phyloP scores from a whole-genome alignment of 805 yeast genomes.

The Ascoidea asiatica region DNA sequence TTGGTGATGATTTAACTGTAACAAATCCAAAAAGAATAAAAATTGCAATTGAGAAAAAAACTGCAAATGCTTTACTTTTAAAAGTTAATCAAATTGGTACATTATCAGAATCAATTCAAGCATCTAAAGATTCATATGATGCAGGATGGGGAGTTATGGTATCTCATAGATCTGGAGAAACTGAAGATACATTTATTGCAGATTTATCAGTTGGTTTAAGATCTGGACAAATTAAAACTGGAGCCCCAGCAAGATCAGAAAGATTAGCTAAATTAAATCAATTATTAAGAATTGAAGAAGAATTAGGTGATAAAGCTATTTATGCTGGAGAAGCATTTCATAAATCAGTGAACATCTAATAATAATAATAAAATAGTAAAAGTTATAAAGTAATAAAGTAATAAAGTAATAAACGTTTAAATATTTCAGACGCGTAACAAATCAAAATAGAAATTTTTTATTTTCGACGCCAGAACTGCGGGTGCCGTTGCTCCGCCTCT shows the following conservation, averaged over 20 bases:
- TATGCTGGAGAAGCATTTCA: slow-evolving; percentile 93
- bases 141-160: slow-evolving; percentile 99
- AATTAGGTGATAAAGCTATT: slow-evolving; percentile 93
- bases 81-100: slow-evolving; percentile 99
- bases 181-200: slow-evolving; percentile 97
- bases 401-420: no score
- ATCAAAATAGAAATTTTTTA: no score
- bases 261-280: slow-evolving; percentile 99
- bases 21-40: slow-evolving; percentile 93
- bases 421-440: no score
- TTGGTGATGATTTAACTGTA: slow-evolving; percentile 97
- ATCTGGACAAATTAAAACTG: slow-evolving; percentile 98
- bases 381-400: no score
- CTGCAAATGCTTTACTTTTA: slow-evolving; percentile 86
- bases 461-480: no score
- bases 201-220: slow-evolving; percentile 96
- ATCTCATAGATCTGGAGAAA: slow-evolving; percentile 99
- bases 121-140: slow-evolving; percentile 87
- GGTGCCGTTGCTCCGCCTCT: no score
- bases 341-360: slow-evolving; percentile 23
- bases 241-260: slow-evolving; percentile 99
- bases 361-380: no score
- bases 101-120: slow-evolving; percentile 89
- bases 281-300: slow-evolving; percentile 96
- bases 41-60: slow-evolving; percentile 93